Base-by-base conservation (phyloP, 108 stramenopile genomes). In the Skeletonema marinoi region DNA sequence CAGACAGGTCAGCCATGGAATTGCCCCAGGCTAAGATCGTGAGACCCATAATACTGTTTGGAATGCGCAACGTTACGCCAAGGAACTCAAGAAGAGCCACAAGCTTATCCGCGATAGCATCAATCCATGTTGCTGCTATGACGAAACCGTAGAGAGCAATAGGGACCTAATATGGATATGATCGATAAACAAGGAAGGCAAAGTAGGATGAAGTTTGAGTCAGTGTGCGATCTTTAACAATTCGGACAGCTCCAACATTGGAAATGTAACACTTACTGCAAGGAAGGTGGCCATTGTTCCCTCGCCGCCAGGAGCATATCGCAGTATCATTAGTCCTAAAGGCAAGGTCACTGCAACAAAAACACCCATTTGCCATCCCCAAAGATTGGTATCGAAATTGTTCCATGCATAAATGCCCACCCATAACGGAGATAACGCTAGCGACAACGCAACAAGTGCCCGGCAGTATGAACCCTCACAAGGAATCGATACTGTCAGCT, bases 21-120 rank as follows among this genome's bases (percentile, higher is more conserved):
- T 93, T 93, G 10, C 93, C 94, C 93, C 92, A 93, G 13, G 94
- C 94, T 6, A 95, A 83, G 7, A 94, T 63, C 11, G 93, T 93
- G 25, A 93, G 31, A 4, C 91, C 94, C 63, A 95, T 77, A 12
- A 95, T 75, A 46, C 48, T 54, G 13, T 71, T 65, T 1, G 90
- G 88, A 11, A 94, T 80, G 66, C 81, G 75, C 17, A 77, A 66
- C 0, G 86, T 59, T 12, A 78, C 59, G 31, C 92, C 94, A n/a
- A 93, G 61, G 62, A 85, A 86, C n/a, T 77, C 68, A 44, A 93
- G 79, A 16, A 88, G 59, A 3, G 64, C 69, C 31, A 93, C 92
- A 21, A 92, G 74, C 73, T 81, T 82, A 54, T 85, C 88, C 4
- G 94, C 94, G 19, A 95, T 69, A 32, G 60, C 46, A 81, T 93